Evolutionary conservation across 2,329 filamentous ascomycete genomes (phyloP).

Genomic region (Trichoderma hamatum): DNA sequence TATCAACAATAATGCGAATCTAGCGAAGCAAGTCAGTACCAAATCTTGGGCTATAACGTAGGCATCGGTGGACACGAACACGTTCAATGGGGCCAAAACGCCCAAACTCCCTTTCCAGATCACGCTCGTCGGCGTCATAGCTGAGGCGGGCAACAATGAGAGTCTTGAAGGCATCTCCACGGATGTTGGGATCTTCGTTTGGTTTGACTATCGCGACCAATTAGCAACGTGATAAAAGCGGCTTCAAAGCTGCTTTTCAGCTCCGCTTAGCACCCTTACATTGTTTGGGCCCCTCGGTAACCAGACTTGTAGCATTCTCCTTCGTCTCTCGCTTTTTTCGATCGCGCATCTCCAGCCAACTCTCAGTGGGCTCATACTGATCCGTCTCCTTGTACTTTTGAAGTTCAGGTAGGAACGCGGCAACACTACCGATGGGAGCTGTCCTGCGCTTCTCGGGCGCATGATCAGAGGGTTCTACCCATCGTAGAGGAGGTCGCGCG

Average conservation of each 20-base stretch:
- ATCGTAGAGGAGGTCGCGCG: constrained; percentile 88
- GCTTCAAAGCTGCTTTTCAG: not conserved
- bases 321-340: constrained; percentile 81
- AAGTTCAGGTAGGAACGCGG: constrained; percentile 72
- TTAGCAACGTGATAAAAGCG: constrained; percentile 23
- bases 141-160: constrained; percentile 88
- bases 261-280: constrained; percentile 53
- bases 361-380: constrained; percentile 80
- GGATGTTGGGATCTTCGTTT: constrained; percentile 80
- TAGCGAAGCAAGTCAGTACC: constrained; percentile 41
- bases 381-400: constrained; percentile 78
- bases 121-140: constrained; percentile 85
- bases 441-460: constrained; percentile 82
- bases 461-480: constrained; percentile 80
- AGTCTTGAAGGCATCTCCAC: constrained; percentile 93
- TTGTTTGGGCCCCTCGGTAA: constrained; percentile 64
- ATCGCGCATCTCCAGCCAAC: constrained; percentile 87
- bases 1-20: constrained; percentile 87
- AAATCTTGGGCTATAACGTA: not conserved
- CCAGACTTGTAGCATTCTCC: constrained; percentile 63
- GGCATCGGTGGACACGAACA: constrained; percentile 52
- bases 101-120: constrained; percentile 90
- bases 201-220: constrained; percentile 67
- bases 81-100: constrained; percentile 93
- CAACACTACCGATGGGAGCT: constrained; percentile 71